Evolutionary conservation across 768 basidiomycete species (phyloP).

Genomic region (Xerocomellus chrysenteron): DNA sequence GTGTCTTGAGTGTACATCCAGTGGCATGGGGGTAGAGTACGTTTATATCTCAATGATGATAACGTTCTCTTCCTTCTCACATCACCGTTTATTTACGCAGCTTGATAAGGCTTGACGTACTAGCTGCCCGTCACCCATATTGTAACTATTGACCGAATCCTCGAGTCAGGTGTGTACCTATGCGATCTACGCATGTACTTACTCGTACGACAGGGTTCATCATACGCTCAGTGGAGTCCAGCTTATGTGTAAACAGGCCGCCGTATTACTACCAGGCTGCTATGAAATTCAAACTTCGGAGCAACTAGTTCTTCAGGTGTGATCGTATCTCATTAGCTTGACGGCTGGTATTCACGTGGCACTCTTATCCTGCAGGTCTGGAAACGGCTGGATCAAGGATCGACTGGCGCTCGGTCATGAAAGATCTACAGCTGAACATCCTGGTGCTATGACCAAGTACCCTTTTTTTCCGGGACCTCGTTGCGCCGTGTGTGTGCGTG

Average conservation of each 20-base stretch:
- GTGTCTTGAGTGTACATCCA: slow-evolving; percentile 30
- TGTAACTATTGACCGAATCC: slow-evolving; percentile 17
- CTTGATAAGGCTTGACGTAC: slow-evolving; percentile 34
- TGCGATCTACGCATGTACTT: slow-evolving; percentile 8
- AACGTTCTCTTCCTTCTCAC: slow-evolving; percentile 3
- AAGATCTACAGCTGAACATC: slow-evolving; percentile 29
- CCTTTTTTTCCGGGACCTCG: slow-evolving; percentile 14
- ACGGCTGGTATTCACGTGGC: slow-evolving; percentile 23
- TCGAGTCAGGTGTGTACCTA: slow-evolving; percentile 28
- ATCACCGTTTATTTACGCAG: slow-evolving; percentile 16
- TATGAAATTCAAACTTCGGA: slow-evolving; percentile 41
- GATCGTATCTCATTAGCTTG: slow-evolving; percentile 20
- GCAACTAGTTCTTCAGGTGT: slow-evolving; percentile 33
- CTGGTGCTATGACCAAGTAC: slow-evolving; percentile 24
- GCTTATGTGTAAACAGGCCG: slow-evolving; percentile 11
- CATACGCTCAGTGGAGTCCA: slow-evolving; percentile 18
- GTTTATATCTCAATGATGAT: slow-evolving; percentile 19
- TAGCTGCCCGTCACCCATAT: slow-evolving; percentile 29
- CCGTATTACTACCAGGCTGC: slow-evolving; percentile 28
- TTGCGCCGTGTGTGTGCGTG: slow-evolving; percentile 16
- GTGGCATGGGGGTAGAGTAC: slow-evolving; percentile 33
- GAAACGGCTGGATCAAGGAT: slow-evolving; percentile 36
- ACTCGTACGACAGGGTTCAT: slow-evolving; percentile 24
- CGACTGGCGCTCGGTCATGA: slow-evolving; percentile 37
- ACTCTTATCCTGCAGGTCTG: slow-evolving; percentile 28